phyloP scores from a whole-genome alignment of 75 land plant species.

The Pinus albicaulis region DNA sequence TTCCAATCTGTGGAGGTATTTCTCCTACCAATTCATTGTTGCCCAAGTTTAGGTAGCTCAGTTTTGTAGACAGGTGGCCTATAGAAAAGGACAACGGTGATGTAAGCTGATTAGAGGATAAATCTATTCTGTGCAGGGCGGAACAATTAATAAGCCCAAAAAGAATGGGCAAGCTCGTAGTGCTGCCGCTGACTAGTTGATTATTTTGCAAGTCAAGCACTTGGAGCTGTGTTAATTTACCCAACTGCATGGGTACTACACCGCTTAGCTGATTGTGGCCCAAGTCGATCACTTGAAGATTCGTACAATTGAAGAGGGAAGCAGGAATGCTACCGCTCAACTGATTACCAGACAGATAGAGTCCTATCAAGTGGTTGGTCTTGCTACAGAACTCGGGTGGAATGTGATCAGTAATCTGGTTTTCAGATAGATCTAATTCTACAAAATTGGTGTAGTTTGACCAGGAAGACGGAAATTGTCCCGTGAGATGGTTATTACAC shows the following conservation, averaged over 20 bases:
- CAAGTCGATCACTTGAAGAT: neutral
- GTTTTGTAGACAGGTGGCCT: neutral
- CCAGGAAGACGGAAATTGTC: neutral
- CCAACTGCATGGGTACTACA: neutral
- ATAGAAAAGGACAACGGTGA: neutral
- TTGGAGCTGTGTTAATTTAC: neutral
- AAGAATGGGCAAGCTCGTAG: neutral
- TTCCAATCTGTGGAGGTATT: neutral
- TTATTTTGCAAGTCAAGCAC: neutral
- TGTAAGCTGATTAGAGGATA: neutral
- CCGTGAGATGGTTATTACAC: neutral
- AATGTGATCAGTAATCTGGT: neutral
- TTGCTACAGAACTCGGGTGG: neutral
- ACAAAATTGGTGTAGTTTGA: neutral
- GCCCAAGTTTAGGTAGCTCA: neutral
- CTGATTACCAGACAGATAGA: neutral
- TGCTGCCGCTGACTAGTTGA: neutral
- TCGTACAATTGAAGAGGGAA: neutral
- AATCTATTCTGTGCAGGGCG: neutral
- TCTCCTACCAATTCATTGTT: neutral
- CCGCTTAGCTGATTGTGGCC: neutral
- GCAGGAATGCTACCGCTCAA: neutral
- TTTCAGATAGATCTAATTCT: neutral
- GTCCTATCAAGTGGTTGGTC: neutral
- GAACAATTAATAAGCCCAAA: constrained; percentile 4